Conservation (phyloP, 202 grass and related monocot genomes). For the Digitaria exilis region DNA sequence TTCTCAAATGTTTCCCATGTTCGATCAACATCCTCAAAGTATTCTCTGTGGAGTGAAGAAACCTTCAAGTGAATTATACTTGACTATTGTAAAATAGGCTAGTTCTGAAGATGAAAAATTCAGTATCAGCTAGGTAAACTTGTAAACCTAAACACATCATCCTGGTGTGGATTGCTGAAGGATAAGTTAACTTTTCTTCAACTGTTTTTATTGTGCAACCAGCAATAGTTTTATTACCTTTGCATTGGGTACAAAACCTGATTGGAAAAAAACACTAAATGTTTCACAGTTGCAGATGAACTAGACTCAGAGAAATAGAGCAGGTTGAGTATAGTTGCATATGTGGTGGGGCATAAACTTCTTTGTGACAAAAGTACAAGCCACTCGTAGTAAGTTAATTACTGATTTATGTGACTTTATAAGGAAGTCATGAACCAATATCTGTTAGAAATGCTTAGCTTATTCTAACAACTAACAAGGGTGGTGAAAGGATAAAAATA, state of each 20-base stretch:
- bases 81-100: not conserved
- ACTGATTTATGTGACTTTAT: conserved; percentile 15
- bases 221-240: not conserved
- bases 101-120: not conserved
- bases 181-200: conserved; percentile 21
- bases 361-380: not conserved
- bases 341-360: not conserved
- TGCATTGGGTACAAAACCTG: not conserved
- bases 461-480: conserved; percentile 27
- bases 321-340: conserved; percentile 4
- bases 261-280: not conserved
- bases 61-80: conserved; percentile 21
- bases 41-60: conserved; percentile 75
- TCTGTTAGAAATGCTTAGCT: conserved; percentile 20
- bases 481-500: conserved; percentile 18
- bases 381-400: not conserved
- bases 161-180: not conserved
- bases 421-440: conserved; percentile 1
- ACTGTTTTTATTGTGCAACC: not conserved
- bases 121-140: not conserved
- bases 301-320: not conserved
- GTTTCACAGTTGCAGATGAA: too few species aligned
- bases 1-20: conserved; percentile 99
- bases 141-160: not conserved
- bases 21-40: conserved; percentile 97